A percentile compares a stretch with the other conserved stretches of the same genome.
phyloP scores from a whole-genome alignment of 2,329 filamentous ascomycete genomes.

The Alternaria panax region DNA sequence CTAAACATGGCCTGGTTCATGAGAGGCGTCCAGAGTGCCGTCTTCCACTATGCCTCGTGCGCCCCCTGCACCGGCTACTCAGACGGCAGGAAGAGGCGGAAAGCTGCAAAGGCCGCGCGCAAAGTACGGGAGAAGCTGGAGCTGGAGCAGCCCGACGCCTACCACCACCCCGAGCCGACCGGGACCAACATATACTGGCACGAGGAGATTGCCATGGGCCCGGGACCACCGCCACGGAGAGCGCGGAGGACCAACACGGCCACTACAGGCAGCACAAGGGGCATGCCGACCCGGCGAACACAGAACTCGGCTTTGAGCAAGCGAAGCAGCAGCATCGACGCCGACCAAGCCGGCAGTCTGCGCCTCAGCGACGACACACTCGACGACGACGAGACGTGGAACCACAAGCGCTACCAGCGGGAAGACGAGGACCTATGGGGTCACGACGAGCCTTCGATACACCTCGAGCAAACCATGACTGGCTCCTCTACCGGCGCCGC shows the following conservation, averaged over 20 bases:
- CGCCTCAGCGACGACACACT: slow-evolving; percentile 46
- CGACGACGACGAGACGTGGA: slow-evolving; percentile 66
- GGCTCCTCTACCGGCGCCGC: slow-evolving; percentile 44
- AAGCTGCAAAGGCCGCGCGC: slow-evolving; percentile 72
- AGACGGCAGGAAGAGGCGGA: slow-evolving; percentile 73
- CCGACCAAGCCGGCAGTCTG: slow-evolving; percentile 29
- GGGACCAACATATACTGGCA: slow-evolving; percentile 89
- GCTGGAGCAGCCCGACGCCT: slow-evolving; percentile 74
- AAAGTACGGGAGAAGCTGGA: slow-evolving; percentile 70
- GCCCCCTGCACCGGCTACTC: slow-evolving; percentile 77
- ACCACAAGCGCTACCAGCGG: slow-evolving; percentile 79
- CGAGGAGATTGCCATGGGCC: slow-evolving; percentile 85
- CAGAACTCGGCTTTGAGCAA: slow-evolving; percentile 59
- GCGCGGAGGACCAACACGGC: slow-evolving; percentile 63
- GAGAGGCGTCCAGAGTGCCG: slow-evolving; percentile 71
- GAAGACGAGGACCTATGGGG: slow-evolving; percentile 91
- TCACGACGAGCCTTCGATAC: slow-evolving; percentile 55
- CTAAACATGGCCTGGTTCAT: slow-evolving; percentile 50
- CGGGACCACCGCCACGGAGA: slow-evolving; percentile 69
- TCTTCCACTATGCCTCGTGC: slow-evolving; percentile 81
- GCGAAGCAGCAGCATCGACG: slow-evolving; percentile 47
- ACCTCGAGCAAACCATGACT: slow-evolving; percentile 42
- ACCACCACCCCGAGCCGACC: slow-evolving; percentile 82
- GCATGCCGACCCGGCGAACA: slow-evolving; percentile 65
- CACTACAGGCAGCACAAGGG: slow-evolving; percentile 57